Base-by-base conservation (phyloP, 345 rosid genomes). In the Hevea brasiliensis region DNA sequence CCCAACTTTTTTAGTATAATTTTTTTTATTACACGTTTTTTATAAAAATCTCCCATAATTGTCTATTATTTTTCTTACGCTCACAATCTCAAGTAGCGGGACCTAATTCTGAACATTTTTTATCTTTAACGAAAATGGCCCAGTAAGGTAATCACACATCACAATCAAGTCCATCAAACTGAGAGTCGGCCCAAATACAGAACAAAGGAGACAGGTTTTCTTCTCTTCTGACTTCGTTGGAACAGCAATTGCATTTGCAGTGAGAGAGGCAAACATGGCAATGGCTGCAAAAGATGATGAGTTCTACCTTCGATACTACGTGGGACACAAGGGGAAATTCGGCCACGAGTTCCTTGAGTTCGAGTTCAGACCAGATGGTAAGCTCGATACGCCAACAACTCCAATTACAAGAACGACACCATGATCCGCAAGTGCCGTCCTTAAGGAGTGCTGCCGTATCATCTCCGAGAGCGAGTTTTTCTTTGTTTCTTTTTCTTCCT, bases 271-370 rank as follows among this genome's bases (percentile, higher is more conserved):
- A 41, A 18, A 37, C 8, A 7, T 17, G 47, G 35, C 58, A 56
- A 86, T 83, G 92, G 85, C 89, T 15, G 84, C 81, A 42, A 94
- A 91, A 67, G 97, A 87, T 24, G 91, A 85, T 12, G 98, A 92
- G 85, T 95, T 95, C 82, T 91, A 92, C 82, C 93, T 95, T 65
- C 82, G 99, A 47, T 93, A 92, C 80, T 95, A 91, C 82, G 98
- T 95, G 7, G 99, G 99, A 18, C 98, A 95, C 92, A 95, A 91
- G 79, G 99, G 99, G 17, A 95, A 95, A 72, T 95, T 95, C 71
- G 99, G 99, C 2, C 99, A 93, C 84, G 98, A 95, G 89, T 95
- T 95, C 80, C 60, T 95, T 78, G 99, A 95, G 93, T 95, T 95
- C 85, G 98, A 92, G 90, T 95, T 95, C 84, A 76, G 97, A 78